These are phyloP conservation scores for Neurospora tetraspora DNA, from an alignment of 495 filamentous ascomycete species.

Conservation along the genomic window DNA sequence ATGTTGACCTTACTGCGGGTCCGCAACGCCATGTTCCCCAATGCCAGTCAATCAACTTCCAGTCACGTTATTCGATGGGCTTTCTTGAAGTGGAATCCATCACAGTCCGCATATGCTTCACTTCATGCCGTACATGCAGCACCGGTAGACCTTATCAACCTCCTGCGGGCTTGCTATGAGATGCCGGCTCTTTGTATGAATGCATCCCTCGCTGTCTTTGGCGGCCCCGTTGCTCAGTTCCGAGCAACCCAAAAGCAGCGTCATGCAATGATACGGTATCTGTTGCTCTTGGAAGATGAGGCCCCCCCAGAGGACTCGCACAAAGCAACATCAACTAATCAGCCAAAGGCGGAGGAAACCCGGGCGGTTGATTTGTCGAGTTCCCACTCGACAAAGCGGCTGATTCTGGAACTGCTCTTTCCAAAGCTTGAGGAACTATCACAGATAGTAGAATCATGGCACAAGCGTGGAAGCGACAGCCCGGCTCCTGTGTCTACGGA, in stretches of 20 bases:
- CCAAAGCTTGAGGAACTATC: conserved; percentile 36
- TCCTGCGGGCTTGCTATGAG: conserved; percentile 36
- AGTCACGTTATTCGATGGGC: conserved; percentile 71
- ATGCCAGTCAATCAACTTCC: conserved; percentile 50
- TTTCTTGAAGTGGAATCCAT: conserved; percentile 62
- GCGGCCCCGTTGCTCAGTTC: conserved; percentile 26
- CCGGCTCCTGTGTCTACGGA: conserved; percentile 32
- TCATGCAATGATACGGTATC: conserved; percentile 25
- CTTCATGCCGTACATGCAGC: conserved; percentile 30
- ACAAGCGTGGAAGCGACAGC: conserved; percentile 29
- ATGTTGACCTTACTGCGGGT: conserved; percentile 56
- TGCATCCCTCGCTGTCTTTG: conserved; percentile 23
- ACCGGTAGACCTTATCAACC: conserved; percentile 32
- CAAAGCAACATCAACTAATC: not conserved
- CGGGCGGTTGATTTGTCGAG: conserved; percentile 24
- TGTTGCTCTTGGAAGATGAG: conserved; percentile 28
- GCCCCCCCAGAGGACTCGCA: not conserved
- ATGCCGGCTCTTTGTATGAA: conserved; percentile 15
- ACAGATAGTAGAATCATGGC: conserved; percentile 33
- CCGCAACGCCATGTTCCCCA: conserved; percentile 52
- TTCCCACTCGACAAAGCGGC: conserved; percentile 32
- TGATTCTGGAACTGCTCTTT: conserved; percentile 38
- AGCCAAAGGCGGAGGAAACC: not conserved
- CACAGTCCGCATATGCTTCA: conserved; percentile 30
- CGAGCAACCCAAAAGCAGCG: conserved; percentile 18